Evolutionary conservation across 2,329 filamentous ascomycete species (phyloP), one percentile per base, ranked within the genome.

Genomic region (Colletotrichum simmondsii): DNA sequence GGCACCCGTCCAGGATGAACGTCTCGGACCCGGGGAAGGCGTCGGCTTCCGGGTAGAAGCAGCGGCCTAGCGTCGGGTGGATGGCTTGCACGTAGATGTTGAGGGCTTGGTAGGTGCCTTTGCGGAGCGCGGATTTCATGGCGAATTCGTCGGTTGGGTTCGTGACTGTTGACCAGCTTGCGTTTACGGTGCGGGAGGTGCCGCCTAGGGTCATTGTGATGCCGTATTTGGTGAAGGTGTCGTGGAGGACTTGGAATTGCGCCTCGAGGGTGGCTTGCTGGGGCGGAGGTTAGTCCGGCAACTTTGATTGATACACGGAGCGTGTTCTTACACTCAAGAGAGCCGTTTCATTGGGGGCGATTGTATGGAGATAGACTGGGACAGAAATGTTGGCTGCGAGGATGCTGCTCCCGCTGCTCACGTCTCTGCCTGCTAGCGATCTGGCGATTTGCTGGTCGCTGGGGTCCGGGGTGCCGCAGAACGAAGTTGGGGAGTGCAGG

Each of bases 31-130:
- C 76, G 16, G 64, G 64, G 1, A 28, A 16, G 22, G 64, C 64
- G 35, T 37, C 53, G 6, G 64, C 53, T 16, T 49, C 57, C 28
- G 84, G 83, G 76, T 85, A 82, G 77, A 83, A 83, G 80, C 83
- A 85, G 77, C 83, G 83, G 26, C 84, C 84, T 5, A 84, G 78
- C 57, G 82, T 77, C 59, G 76, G 76, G 58, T 78, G 79, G 60
- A 84, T 77, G 64, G 77, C 69, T 32, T 81, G 77, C 75, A 84
- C 83, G 79, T 85, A 86, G 49, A 86, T 30, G 78, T 86, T 86
- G 49, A 86, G 80, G 64, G 83, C 77, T 3, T 76, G 52, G 75
- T 82, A 82, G 63, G 72, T 76, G 61, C 81, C 81, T 77, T 83
- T 81, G 72, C 83, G 81, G 28, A 85, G 80, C 16, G 81, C 74